Base-by-base conservation (phyloP, 1,284 basidiomycete species). In the Pseudozyma hubeiensis region DNA sequence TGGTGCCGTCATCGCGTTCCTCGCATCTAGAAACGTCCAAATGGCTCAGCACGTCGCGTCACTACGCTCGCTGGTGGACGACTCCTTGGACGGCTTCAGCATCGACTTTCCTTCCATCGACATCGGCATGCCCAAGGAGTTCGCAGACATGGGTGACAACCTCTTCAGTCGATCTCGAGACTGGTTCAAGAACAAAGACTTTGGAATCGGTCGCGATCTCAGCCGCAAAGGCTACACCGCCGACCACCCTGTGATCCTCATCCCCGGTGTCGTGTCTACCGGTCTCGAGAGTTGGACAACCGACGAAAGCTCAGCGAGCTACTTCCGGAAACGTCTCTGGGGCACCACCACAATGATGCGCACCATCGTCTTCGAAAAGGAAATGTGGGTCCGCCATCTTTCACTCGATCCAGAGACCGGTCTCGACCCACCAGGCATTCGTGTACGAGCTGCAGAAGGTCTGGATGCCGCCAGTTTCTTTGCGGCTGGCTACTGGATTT, bases 401-500 rank as follows among this genome's bases (percentile, higher is more conserved):
- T 90, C 92, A 86, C 89, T 99, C 9, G 96, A 99, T 85, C 91
- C 93, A 0, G 75, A 79, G 17, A 97, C 95, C 0, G 97, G 96
- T 0, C 87, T 99, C 6, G 96, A 99, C 82, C 93, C 93, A 0
- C 89, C 90, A 0, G 92, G 90, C n/a, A 90, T 90, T 64, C 96
- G 94, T 84, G 90, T 98, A 47, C 88, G 96, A 37, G 93, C 95
- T 9, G 94, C 93, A 0, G 93, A 98, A 84, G 95, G 88, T 0
- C 72, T 84, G 40, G 82, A 84, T 49, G 93, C 93, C 3, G 93
- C 93, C 7, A 93, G 91, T 75, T 93, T 90, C 79, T 97, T 98
- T 82, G 91, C 97, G 16, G 76, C 81, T 71, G 86, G 93, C 5
- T 97, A 94, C 84, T 97, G 94, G 94, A 91, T 97, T 70, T 97